Conservation (phyloP, 345 rosid genomes). For the Kernera saxatilis region DNA sequence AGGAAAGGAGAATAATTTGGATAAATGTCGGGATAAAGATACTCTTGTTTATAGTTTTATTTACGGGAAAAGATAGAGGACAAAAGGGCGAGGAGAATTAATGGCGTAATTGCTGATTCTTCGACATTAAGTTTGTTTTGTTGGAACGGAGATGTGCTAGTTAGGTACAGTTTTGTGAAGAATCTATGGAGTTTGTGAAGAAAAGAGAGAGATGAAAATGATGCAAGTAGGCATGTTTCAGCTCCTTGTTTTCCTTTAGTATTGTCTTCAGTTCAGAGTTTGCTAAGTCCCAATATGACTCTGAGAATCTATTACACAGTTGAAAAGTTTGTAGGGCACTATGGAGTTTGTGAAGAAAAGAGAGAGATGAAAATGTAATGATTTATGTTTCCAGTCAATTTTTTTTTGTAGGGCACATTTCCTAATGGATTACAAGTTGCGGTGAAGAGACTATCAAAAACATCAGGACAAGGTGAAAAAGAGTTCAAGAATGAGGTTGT, state of each 20-base stretch:
- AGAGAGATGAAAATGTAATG: too few relatives aligned
- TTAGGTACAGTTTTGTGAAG: neutral
- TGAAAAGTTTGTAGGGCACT: too few relatives aligned
- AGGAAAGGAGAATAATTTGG: too few relatives aligned
- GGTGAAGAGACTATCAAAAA: constrained; percentile 42
- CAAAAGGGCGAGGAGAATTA: neutral
- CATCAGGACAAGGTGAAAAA: constrained; percentile 42
- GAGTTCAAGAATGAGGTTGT: constrained; percentile 51
- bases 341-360: too few relatives aligned
- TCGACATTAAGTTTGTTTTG: neutral
- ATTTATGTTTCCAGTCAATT: too few relatives aligned
- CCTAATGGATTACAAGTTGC: constrained; percentile 40
- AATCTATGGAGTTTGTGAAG: neutral
- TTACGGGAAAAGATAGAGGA: neutral
- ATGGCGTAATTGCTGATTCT: neutral
- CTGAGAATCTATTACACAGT: neutral
- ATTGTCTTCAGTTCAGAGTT: too few relatives aligned
- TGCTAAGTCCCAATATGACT: neutral
- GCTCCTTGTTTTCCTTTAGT: too few relatives aligned
- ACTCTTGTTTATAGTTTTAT: neutral
- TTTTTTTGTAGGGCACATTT: constrained; percentile 50
- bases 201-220: neutral
- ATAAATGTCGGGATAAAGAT: too few relatives aligned
- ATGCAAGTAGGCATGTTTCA: neutral
- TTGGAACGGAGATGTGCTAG: neutral